These are phyloP conservation scores for Mycosarcoma maydis DNA, from an alignment of 1,284 basidiomycete species.

Conservation along the genomic window DNA sequence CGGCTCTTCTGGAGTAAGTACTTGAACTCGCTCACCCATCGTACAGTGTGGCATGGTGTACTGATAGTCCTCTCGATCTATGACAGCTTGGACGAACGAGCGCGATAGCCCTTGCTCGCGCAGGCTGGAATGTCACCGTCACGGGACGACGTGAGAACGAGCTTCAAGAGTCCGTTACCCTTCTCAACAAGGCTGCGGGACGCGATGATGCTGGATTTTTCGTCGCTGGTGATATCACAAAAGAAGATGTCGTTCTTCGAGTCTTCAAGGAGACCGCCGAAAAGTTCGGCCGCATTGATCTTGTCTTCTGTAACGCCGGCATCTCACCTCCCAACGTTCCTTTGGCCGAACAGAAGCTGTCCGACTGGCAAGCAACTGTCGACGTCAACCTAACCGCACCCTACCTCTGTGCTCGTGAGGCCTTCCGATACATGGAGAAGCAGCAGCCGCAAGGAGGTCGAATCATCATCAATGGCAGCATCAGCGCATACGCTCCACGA, in stretches of 20 bases:
- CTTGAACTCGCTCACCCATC: no score
- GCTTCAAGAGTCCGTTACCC: conserved; percentile 27
- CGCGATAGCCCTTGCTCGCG: conserved; percentile 46
- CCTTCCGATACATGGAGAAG: conserved; percentile 55
- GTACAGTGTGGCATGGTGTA: no score
- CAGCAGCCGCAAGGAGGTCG: conserved; percentile 48
- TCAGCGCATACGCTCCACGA: conserved; percentile 50
- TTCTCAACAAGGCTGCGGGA: conserved; percentile 32
- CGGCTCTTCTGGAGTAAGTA: conserved; percentile 48
- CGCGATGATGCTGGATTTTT: conserved; percentile 12
- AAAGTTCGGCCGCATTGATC: conserved; percentile 47
- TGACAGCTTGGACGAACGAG: conserved; percentile 45
- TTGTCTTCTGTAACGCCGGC: conserved; percentile 57
- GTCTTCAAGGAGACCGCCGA: conserved; percentile 37
- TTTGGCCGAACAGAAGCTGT: conserved; percentile 40
- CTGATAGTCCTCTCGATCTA: no score
- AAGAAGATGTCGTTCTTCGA: conserved; percentile 45
- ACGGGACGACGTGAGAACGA: conserved; percentile 43
- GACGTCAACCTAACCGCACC: conserved; percentile 55
- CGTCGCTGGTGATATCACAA: conserved; percentile 47
- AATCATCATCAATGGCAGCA: conserved; percentile 58
- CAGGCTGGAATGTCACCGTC: conserved; percentile 55
- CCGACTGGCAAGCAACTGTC: conserved; percentile 54
- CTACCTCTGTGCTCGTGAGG: conserved; percentile 53
- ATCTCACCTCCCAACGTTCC: conserved; percentile 52